These are phyloP conservation scores for Artemisia argyi DNA, from an alignment of 129 eudicot species.

Conservation along the genomic window DNA sequence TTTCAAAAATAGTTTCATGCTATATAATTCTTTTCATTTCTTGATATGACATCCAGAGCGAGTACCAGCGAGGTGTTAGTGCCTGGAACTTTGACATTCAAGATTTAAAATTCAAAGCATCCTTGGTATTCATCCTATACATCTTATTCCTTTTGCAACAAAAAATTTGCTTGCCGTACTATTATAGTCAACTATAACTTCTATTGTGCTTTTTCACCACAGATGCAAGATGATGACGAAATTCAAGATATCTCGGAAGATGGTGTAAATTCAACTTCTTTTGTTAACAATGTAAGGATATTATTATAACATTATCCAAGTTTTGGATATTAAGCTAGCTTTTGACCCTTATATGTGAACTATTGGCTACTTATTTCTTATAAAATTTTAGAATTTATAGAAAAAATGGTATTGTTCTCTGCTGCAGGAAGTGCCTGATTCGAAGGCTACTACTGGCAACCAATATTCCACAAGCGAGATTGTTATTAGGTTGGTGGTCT, in stretches of 20 bases:
- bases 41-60: slow-evolving; percentile 57
- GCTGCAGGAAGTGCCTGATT: slow-evolving; percentile 53
- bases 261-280: slow-evolving; percentile 46
- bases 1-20: background rate
- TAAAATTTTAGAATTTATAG: slow-evolving; percentile 3
- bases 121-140: slow-evolving; percentile 56
- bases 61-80: slow-evolving; percentile 99
- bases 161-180: slow-evolving; percentile 7
- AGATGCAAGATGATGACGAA: slow-evolving; percentile 96
- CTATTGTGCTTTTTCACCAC: slow-evolving; percentile 7
- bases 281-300: slow-evolving; percentile 45
- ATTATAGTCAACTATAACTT: slow-evolving; percentile 8
- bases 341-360: slow-evolving; percentile 4
- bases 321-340: slow-evolving; percentile 11
- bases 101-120: slow-evolving; percentile 90
- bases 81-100: slow-evolving; percentile 97
- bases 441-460: slow-evolving; percentile 42
- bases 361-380: background rate
- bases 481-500: slow-evolving; percentile 53
- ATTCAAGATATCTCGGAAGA: slow-evolving; percentile 63
- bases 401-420: slow-evolving; percentile 10
- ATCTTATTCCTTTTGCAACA: slow-evolving; percentile 5
- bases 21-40: background rate
- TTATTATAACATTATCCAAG: background rate
- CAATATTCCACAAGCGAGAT: slow-evolving; percentile 38